Conservation (phyloP, 305 asterid species). For the Galium porrigens region DNA sequence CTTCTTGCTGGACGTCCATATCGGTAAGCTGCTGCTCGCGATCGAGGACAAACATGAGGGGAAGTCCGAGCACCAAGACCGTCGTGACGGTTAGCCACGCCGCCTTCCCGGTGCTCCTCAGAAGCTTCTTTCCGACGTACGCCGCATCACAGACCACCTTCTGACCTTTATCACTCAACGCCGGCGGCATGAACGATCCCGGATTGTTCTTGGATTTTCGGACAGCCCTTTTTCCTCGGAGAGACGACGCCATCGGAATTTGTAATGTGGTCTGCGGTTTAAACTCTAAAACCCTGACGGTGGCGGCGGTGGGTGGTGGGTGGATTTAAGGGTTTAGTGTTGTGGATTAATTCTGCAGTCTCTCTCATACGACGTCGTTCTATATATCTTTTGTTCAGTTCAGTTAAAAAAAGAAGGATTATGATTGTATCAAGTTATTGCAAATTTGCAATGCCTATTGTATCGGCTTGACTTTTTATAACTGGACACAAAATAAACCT, state of each 20-base stretch:
- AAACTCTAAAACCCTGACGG: slow-evolving; percentile 4
- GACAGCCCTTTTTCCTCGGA: slow-evolving; percentile 11
- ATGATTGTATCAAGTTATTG: too few relatives aligned
- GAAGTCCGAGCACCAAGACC: slow-evolving; percentile 47
- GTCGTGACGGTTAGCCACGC: slow-evolving; percentile 69
- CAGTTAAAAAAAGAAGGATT: too few relatives aligned
- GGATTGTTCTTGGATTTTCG: slow-evolving; percentile 17
- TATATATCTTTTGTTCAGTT: too few relatives aligned
- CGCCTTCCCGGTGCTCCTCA: slow-evolving; percentile 74
- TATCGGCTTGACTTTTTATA: too few relatives aligned
- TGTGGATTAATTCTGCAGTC: too few relatives aligned
- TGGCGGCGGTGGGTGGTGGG: too few relatives aligned
- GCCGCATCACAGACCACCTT: slow-evolving; percentile 33
- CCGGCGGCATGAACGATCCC: slow-evolving; percentile 26
- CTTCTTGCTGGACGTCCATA: slow-evolving; percentile 51
- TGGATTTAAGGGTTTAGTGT: background rate
- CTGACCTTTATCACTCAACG: slow-evolving; percentile 37
- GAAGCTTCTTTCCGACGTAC: slow-evolving; percentile 46
- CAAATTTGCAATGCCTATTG: too few relatives aligned
- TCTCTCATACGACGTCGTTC: too few relatives aligned
- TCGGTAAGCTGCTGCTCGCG: slow-evolving; percentile 59
- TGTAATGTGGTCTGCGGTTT: background rate
- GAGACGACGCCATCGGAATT: slow-evolving; percentile 21
- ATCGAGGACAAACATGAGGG: slow-evolving; percentile 56
- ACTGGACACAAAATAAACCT: too few relatives aligned